Evolutionary conservation across 2,329 filamentous ascomycete species (phyloP).

Genomic region (Xylaria sp.): DNA sequence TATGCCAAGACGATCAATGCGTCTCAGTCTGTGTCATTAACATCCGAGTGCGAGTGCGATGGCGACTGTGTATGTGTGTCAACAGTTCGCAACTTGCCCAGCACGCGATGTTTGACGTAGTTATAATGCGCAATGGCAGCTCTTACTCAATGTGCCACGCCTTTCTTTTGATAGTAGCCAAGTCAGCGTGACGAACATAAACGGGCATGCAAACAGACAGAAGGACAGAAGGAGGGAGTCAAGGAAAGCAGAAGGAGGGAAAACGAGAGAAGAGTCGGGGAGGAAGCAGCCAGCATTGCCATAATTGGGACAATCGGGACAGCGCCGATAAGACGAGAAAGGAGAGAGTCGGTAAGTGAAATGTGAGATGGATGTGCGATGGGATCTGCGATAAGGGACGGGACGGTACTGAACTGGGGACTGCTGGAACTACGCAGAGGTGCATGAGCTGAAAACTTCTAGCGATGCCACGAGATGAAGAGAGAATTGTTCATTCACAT

Average conservation of each 20-base stretch:
- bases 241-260: not conserved
- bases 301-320: not conserved
- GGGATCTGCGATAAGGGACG: not conserved
- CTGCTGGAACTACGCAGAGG: not conserved
- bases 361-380: not conserved
- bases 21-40: too few species aligned
- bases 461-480: not conserved
- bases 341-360: not conserved
- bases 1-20: not conserved
- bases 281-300: conserved; percentile 2
- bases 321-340: not conserved
- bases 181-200: not conserved
- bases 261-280: not conserved
- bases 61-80: not conserved
- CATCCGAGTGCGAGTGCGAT: too few species aligned
- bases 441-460: not conserved
- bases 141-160: not conserved
- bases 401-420: not conserved
- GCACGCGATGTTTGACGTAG: not conserved
- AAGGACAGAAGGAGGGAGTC: not conserved
- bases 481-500: conserved; percentile 1
- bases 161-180: not conserved
- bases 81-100: not conserved
- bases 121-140: not conserved
- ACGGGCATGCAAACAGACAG: not conserved